Evolutionary conservation across 352 stramenopile species (phyloP).

Genomic region (Phytopythium vexans): DNA sequence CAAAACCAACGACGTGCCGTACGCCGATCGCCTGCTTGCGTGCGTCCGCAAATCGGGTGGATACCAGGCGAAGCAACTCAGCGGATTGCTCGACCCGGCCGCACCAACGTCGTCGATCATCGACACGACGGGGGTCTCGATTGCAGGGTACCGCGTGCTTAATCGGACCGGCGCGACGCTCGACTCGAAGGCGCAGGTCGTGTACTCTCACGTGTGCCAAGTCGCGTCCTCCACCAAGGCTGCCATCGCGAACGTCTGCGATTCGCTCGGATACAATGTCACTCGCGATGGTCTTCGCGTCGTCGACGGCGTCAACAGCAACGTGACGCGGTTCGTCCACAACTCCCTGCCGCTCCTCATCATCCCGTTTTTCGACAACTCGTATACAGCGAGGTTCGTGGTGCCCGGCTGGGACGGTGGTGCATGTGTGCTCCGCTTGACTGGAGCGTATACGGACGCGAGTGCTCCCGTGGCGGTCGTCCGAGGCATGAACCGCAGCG

Average conservation of each 20-base stretch:
- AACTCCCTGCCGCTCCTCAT: conserved; percentile 29
- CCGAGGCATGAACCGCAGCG: no score
- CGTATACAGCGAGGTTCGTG: conserved; percentile 7
- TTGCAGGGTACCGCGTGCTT: background rate
- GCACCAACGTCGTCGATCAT: background rate
- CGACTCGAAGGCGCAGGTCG: background rate
- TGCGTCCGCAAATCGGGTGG: background rate
- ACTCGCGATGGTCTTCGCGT: conserved; percentile 22
- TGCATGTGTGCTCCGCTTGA: conserved; percentile 24
- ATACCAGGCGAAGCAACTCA: background rate
- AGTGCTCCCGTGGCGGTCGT: no score
- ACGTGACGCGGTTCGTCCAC: conserved; percentile 4
- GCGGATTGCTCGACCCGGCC: background rate
- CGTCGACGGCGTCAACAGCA: background rate
- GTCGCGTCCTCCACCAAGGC: background rate
- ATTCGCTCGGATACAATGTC: conserved; percentile 24
- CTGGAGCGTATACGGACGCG: no score
- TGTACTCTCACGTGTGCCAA: background rate
- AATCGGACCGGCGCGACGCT: background rate
- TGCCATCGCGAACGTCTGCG: background rate
- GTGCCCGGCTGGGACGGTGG: conserved; percentile 21
- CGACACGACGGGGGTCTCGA: background rate
- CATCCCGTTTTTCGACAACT: conserved; percentile 21
- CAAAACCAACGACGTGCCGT: background rate
- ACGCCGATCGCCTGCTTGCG: background rate